Percentiles rank a stretch among this genome's conserved stretches.
phyloP scores from a whole-genome alignment of 257 asterid species.

The Nicotiana noctiflora region DNA sequence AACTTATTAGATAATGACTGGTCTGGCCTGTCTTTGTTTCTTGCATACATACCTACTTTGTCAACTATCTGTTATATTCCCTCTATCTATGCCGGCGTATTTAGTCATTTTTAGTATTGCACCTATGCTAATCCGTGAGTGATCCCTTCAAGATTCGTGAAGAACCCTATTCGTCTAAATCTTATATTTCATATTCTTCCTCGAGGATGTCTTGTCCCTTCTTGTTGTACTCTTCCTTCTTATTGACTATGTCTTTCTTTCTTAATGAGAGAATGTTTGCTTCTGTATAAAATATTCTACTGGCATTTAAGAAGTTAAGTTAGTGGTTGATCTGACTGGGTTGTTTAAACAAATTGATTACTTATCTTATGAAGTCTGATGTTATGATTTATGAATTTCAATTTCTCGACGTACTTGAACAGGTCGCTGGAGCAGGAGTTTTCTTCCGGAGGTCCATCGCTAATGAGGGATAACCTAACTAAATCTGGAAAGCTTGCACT shows the following conservation, averaged over 20 bases:
- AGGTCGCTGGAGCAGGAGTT: conserved; percentile 78
- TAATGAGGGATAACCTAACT: conserved; percentile 55
- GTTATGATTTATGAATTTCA: background rate
- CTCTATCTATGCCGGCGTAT: background rate
- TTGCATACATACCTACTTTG: background rate
- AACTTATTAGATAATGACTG: background rate
- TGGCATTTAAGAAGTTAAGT: background rate
- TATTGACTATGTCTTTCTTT: background rate
- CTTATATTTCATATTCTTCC: background rate
- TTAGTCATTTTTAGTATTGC: background rate
- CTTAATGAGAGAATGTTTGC: background rate
- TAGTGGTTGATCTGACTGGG: conserved; percentile 4
- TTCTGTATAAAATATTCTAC: background rate
- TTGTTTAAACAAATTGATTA: background rate
- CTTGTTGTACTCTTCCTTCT: conserved; percentile 8
- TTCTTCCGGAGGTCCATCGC: conserved; percentile 56
- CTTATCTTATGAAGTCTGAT: background rate
- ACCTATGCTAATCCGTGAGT: background rate
- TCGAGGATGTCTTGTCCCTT: background rate
- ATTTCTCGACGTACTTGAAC: conserved; percentile 11
- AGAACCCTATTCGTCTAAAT: background rate
- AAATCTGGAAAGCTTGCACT: conserved; percentile 85
- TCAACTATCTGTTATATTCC: background rate
- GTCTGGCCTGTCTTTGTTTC: background rate
- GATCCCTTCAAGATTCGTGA: background rate